These are phyloP conservation scores for Diddensiella santjacobensis DNA, from an alignment of 805 yeast genomes.

Conservation along the genomic window DNA sequence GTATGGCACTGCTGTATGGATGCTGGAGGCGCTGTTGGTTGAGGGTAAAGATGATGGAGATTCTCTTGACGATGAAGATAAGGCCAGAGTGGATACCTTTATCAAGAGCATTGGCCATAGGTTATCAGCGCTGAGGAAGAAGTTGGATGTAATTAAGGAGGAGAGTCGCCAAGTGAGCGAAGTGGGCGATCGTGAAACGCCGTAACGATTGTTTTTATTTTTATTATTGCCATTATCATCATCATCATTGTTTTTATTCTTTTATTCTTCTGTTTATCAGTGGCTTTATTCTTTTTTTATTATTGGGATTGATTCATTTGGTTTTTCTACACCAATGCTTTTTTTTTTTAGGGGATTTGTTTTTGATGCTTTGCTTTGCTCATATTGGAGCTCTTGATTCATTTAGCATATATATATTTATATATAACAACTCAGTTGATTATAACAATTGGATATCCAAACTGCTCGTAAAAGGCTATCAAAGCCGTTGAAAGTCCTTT, in stretches of 20 bases:
- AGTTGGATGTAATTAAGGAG: conserved; percentile 25
- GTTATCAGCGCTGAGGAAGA: conserved; percentile 63
- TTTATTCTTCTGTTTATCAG: not conserved
- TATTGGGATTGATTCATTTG: conserved; percentile 1
- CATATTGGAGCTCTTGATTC: not conserved
- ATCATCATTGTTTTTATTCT: not conserved
- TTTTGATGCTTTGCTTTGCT: not conserved
- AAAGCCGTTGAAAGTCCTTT: no score
- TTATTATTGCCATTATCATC: not conserved
- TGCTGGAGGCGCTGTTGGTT: conserved; percentile 83
- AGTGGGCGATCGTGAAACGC: not conserved
- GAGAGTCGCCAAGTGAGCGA: conserved; percentile 4
- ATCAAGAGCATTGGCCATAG: conserved; percentile 80
- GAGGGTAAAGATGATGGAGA: conserved; percentile 33
- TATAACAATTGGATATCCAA: no score
- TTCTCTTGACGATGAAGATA: conserved; percentile 65
- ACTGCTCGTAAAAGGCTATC: no score
- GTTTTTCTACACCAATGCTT: conserved; percentile 1
- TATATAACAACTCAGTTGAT: no score
- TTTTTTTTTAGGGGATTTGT: no score
- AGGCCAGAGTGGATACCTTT: conserved; percentile 71
- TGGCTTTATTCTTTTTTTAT: not conserved
- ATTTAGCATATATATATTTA: not conserved
- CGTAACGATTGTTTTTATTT: conserved; percentile 1
- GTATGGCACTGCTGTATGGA: conserved; percentile 91